phyloP scores from a whole-genome alignment of 192 early-diverging fungal species.

The Allomyces macrogynus region DNA sequence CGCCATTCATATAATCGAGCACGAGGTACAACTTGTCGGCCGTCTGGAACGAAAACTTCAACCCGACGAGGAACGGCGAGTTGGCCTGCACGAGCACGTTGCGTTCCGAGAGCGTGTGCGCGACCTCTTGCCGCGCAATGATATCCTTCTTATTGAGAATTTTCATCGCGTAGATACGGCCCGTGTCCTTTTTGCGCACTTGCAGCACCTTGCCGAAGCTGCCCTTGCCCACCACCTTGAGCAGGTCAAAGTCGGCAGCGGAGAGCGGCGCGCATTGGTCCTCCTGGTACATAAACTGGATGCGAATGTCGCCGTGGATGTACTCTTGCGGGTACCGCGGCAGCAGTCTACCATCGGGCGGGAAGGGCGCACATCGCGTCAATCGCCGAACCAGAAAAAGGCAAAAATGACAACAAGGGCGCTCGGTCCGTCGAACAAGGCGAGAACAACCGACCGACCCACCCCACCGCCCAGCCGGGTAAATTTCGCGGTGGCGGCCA shows the following conservation, averaged over 20 bases:
- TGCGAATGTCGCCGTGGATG: slow-evolving; percentile 46
- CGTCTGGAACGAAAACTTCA: slow-evolving; percentile 48
- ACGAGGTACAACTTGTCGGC: slow-evolving; percentile 89
- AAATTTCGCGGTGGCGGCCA: too few relatives aligned
- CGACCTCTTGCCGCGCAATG: slow-evolving; percentile 75
- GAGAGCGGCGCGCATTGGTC: slow-evolving; percentile 49
- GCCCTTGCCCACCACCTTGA: slow-evolving; percentile 92
- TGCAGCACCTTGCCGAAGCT: slow-evolving; percentile 95
- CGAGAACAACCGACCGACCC: too few relatives aligned
- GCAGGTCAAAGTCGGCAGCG: slow-evolving; percentile 78
- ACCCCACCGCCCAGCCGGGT: too few relatives aligned
- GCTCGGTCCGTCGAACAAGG: too few relatives aligned
- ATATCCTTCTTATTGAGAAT: slow-evolving; percentile 84
- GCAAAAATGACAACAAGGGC: too few relatives aligned
- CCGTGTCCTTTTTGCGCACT: slow-evolving; percentile 76
- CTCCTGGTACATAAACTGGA: slow-evolving; percentile 51
- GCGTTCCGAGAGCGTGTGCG: slow-evolving; percentile 82
- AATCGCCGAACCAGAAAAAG: neutral
- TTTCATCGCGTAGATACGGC: slow-evolving; percentile 95
- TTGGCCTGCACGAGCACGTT: slow-evolving; percentile 74
- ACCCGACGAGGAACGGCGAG: slow-evolving; percentile 39
- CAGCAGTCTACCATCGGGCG: neutral
- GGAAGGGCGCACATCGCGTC: neutral
- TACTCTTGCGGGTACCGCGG: slow-evolving; percentile 31
- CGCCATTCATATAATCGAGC: slow-evolving; percentile 86